Conservation (phyloP, 2,329 filamentous ascomycete genomes). For the Hymenoscyphus occultus region DNA sequence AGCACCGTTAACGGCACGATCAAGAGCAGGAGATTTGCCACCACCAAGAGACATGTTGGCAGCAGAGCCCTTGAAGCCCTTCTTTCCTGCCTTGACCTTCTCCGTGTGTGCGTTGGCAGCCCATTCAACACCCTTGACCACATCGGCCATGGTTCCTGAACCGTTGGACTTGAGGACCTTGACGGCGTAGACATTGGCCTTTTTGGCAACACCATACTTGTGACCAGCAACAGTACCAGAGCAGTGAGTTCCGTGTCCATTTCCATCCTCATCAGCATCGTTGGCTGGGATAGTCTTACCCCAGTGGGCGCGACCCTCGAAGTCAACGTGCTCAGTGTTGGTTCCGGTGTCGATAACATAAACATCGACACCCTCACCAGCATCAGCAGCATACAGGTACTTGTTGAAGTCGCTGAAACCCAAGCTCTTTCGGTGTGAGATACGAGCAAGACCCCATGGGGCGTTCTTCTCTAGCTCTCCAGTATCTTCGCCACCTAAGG, state of each 20-base stretch:
- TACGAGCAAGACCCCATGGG: conserved; percentile 97
- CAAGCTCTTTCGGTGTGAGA: conserved; percentile 87
- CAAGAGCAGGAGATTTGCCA: conserved; percentile 90
- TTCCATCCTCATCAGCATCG: conserved; percentile 88
- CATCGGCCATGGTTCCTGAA: conserved; percentile 97
- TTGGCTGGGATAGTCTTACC: conserved; percentile 89
- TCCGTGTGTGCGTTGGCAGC: conserved; percentile 77
- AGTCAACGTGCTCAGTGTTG: conserved; percentile 92
- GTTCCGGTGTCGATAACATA: conserved; percentile 98
- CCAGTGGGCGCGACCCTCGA: conserved; percentile 93
- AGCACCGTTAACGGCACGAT: conserved; percentile 89
- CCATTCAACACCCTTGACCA: conserved; percentile 97
- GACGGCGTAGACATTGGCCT: conserved; percentile 93
- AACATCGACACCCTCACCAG: conserved; percentile 95
- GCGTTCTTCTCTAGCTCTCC: conserved; percentile 79
- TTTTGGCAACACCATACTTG: conserved; percentile 99
- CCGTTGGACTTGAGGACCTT: conserved; percentile 98
- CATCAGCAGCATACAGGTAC: conserved; percentile 87
- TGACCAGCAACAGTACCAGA: conserved; percentile 96
- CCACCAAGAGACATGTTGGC: conserved; percentile 99
- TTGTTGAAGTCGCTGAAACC: conserved; percentile 96
- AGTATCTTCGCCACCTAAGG: conserved; percentile 55
- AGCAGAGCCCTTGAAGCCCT: conserved; percentile 98
- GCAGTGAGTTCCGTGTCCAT: conserved; percentile 98
- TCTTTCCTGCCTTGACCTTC: conserved; percentile 75